Conservation (phyloP, 2,329 filamentous ascomycete species). For the Bipolaris bicolor region DNA sequence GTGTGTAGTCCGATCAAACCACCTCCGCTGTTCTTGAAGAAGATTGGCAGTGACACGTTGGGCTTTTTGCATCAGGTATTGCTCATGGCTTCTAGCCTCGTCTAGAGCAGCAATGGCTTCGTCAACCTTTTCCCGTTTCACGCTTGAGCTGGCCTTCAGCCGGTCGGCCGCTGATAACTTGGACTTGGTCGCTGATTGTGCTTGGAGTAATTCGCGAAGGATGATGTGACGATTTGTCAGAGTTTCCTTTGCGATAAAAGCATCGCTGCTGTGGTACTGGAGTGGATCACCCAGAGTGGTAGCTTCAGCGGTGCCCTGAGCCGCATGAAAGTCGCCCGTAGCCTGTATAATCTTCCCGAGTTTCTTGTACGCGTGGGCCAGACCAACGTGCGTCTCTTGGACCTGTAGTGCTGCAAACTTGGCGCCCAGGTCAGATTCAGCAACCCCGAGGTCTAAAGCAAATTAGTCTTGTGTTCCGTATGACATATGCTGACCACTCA, state of each 20-base stretch:
- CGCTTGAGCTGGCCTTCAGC: slow-evolving; percentile 82
- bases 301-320: slow-evolving; percentile 94
- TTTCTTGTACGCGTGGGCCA: slow-evolving; percentile 91
- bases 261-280: slow-evolving; percentile 92
- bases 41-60: slow-evolving; percentile 88
- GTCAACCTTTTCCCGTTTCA: slow-evolving; percentile 94
- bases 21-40: slow-evolving; percentile 83
- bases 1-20: slow-evolving; percentile 85
- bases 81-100: slow-evolving; percentile 82
- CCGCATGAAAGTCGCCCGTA: slow-evolving; percentile 92
- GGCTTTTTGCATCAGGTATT: slow-evolving; percentile 82
- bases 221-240: slow-evolving; percentile 97
- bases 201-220: slow-evolving; percentile 88
- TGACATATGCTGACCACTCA: slow-evolving; percentile 51
- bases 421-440: slow-evolving; percentile 91
- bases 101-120: slow-evolving; percentile 92
- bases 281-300: slow-evolving; percentile 93
- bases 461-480: slow-evolving; percentile 32
- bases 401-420: slow-evolving; percentile 86
- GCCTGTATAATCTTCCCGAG: slow-evolving; percentile 92
- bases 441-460: slow-evolving; percentile 77
- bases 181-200: slow-evolving; percentile 81
- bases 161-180: slow-evolving; percentile 87
- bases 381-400: slow-evolving; percentile 87
- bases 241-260: slow-evolving; percentile 97